Conservation (phyloP, 2,329 filamentous ascomycete species). For the Penicillium vulpinum region DNA sequence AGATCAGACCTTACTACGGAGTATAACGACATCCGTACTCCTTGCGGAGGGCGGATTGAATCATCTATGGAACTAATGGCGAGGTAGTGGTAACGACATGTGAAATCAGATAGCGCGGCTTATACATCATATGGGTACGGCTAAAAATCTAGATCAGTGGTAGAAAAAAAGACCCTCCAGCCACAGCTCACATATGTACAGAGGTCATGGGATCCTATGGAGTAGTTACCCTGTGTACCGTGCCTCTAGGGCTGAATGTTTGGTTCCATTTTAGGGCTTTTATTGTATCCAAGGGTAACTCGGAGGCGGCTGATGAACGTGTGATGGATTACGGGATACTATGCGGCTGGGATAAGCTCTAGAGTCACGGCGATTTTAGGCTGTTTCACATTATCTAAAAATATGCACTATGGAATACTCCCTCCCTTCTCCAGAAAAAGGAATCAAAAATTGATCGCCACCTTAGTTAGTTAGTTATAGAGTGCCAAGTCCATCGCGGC, state of each 20-base stretch:
- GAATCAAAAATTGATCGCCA: neutral
- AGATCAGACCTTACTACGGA: neutral
- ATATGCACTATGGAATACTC: neutral
- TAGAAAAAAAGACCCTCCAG: neutral
- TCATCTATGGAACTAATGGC: neutral
- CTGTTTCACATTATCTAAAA: neutral
- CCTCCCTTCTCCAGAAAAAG: neutral
- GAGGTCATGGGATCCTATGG: too few relatives aligned
- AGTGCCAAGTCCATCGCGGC: neutral
- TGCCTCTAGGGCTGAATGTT: neutral
- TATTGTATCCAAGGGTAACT: neutral
- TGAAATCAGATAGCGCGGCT: neutral
- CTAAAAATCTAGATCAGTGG: neutral
- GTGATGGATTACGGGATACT: neutral
- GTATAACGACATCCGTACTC: neutral
- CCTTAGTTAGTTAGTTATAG: too few relatives aligned
- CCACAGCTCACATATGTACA: neutral
- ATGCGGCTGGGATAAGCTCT: neutral
- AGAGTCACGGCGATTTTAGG: neutral
- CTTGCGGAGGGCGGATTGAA: neutral
- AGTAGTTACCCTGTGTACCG: neutral
- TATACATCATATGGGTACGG: neutral
- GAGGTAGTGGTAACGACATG: neutral
- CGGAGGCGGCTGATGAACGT: neutral
- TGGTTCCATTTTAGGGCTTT: neutral